Evolutionary conservation across 495 filamentous ascomycete species (phyloP), one percentile per base, ranked within the genome.

Genomic region (Saxophila tyrrhenica): DNA sequence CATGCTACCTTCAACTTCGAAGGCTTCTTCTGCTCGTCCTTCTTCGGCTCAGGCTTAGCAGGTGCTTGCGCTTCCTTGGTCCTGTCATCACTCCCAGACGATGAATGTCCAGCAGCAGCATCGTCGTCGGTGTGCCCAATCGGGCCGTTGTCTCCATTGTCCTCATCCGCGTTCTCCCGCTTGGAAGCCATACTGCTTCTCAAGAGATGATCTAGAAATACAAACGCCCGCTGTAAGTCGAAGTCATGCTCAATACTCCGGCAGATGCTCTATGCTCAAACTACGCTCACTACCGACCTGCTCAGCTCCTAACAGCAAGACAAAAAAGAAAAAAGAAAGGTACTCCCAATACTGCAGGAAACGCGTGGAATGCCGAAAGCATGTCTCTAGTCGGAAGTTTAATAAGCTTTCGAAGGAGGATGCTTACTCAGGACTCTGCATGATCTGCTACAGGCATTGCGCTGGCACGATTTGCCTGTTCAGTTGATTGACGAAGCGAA

Each of bases 1-100:
- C 56, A 59, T 45, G 47, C 10, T 51, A 38, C 35, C 39, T 62
- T 62, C 25, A 59, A 17, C 35, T 44, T 50, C 17, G 52, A 56
- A 15, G 57, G 52, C 22, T 21, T 13, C 35, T 57, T 57, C 41
- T 44, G 7, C 41, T 13, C 29, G 13, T 35, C 29, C 29, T 35
- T 5, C 41, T 44, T n/a, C 41, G 41, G 41, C 19, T 5, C 41
- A n/a, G 15, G 5, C 41, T 9, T 7, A 9, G 8, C 29, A 35
- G 29, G 7, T 13, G 29, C 8, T 21, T 44, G 41, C 41, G 41
- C 16, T 44, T 8, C 8, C 7, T 5, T 7, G 3, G 16, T 8
- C 41, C 19, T 44, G 7, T 44, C 41, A 17, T 44, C 41, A 21
- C 41, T 44, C 19, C 41, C 41, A 17, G 41, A 44, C 15, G 16